Conservation (phyloP, 116 monocot species). For the Posidonia oceanica region DNA sequence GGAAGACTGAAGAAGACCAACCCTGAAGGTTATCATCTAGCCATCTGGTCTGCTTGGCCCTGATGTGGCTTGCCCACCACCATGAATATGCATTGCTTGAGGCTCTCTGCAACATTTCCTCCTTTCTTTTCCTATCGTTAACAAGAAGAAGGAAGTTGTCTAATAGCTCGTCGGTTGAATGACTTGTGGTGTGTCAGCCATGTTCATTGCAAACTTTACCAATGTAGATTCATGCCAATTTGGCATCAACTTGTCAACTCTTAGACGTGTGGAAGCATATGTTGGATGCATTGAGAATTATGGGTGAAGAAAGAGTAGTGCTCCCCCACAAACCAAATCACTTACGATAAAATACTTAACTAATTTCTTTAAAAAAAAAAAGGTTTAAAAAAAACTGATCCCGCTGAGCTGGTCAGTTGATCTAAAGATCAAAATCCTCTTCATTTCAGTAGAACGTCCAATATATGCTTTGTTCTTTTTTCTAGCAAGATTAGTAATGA, state of each 20-base stretch:
- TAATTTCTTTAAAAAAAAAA: too few relatives aligned
- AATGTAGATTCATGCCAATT: neutral
- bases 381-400: too few relatives aligned
- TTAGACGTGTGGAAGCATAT: neutral
- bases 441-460: too few relatives aligned
- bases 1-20: neutral
- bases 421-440: too few relatives aligned
- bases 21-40: constrained; percentile 68
- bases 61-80: constrained; percentile 93
- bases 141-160: neutral
- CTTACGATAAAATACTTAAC: too few relatives aligned
- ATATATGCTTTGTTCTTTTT: too few relatives aligned
- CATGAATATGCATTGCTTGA: constrained; percentile 88
- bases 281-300: too few relatives aligned
- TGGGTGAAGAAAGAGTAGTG: too few relatives aligned
- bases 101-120: constrained; percentile 73
- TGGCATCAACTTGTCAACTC: neutral
- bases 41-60: constrained; percentile 86
- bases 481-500: too few relatives aligned
- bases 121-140: neutral
- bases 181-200: neutral
- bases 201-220: neutral
- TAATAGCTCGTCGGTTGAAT: neutral
- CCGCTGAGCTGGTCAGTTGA: too few relatives aligned
- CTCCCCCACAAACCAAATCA: too few relatives aligned